Evolutionary conservation across 1,284 basidiomycete species (phyloP), one percentile per base, ranked within the genome.

Genomic region (Tilletiaria anomala): DNA sequence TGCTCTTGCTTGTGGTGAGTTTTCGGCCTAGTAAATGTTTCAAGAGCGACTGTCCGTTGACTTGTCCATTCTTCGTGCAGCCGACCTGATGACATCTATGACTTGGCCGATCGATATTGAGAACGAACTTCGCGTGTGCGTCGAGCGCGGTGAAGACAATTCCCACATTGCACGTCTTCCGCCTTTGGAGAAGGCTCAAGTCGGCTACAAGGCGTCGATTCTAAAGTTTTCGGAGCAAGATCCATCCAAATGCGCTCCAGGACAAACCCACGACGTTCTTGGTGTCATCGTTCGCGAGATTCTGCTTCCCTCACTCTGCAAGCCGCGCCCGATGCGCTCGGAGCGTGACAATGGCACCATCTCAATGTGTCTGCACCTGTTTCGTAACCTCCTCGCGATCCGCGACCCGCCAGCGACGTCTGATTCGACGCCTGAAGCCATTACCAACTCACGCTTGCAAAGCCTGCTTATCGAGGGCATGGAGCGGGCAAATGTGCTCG

Each of bases 311-410:
- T 51, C 61, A 3, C 46, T 65, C 3, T 50, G 49, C 22, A 57
- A 56, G 33, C 58, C 59, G n/a, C 45, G 56, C n/a, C 42, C 43
- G 11, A 43, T 55, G 6, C 50, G 62, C 10, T 58, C 39, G 0
- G 63, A 59, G 31, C 49, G 60, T 19, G 61, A 62, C 39, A 46
- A 46, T 1, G 61, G 58, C 21, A 53, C 61, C 23, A 53, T 64
- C 23, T 48, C 56, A 40, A 61, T 67, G 61, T 58, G 54, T 33
- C 44, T 67, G 29, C 64, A 67, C 43, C 42, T 67, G 37, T 58
- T 65, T 40, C 60, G 64, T 35, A 67, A 67, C 39, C 43, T 67
- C 26, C 48, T 63, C n/a, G 53, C 60, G 37, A 61, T 67, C 26
- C 46, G 47, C 16, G 64, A 67, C 32, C 62, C 64, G 0, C 36